Evolutionary conservation across 1,284 basidiomycete species (phyloP).

Genomic region (Ceratobasidium theobromae): DNA sequence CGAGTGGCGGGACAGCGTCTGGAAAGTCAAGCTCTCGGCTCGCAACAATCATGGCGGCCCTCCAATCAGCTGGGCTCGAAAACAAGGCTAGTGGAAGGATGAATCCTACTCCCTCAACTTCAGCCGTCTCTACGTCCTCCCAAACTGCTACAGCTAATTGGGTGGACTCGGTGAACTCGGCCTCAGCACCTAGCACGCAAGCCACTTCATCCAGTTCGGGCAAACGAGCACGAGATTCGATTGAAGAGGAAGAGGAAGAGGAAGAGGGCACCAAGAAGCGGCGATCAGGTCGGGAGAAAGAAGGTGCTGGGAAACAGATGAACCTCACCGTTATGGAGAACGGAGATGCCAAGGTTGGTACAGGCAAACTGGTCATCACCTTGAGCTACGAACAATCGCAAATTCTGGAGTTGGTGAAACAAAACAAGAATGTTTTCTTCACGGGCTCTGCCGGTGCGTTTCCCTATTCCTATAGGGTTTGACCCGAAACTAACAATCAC

Average conservation of each 20-base stretch:
- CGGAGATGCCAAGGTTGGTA: conserved; percentile 2
- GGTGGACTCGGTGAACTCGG: conserved; percentile 6
- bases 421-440: conserved; percentile 86
- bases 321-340: conserved; percentile 13
- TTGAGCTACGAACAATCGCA: conserved; percentile 83
- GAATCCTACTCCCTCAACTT: background rate
- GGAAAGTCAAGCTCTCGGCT: background rate
- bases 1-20: background rate
- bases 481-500: background rate
- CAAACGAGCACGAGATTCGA: conserved; percentile 8
- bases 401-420: conserved; percentile 73
- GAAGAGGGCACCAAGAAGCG: conserved; percentile 11
- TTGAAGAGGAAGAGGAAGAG: background rate
- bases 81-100: conserved; percentile 29
- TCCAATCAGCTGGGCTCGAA: background rate
- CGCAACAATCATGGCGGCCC: conserved; percentile 26
- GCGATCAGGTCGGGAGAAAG: background rate
- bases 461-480: background rate
- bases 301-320: conserved; percentile 24
- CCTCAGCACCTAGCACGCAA: background rate
- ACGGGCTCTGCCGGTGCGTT: conserved; percentile 91
- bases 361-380: conserved; percentile 42
- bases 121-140: background rate
- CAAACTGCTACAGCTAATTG: background rate
- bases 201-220: background rate